Evolutionary conservation across 2,329 filamentous ascomycete genomes (phyloP), one percentile per base, ranked within the genome.

Genomic region (Ramichloridium luteum): DNA sequence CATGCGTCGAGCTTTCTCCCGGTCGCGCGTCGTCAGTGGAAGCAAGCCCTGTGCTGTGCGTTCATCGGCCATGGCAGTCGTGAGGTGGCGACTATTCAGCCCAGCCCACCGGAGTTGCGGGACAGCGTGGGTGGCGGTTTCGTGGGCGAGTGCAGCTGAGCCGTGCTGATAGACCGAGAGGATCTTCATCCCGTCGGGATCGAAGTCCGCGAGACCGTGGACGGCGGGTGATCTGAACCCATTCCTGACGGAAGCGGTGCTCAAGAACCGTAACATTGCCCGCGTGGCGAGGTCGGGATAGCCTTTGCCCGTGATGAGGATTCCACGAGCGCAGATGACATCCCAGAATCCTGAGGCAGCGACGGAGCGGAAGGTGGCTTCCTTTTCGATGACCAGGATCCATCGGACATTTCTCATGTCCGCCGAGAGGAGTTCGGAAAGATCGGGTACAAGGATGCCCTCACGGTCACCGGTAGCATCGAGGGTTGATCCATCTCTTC

Each of bases 361-460:
- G 12, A 88, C 58, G 0, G 77, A 76, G 5, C 75, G 72, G 46
- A 85, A 88, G 0, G 76, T 79, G n/a, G 81, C 81, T 62, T 90
- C 82, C 56, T 90, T 88, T 50, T 90, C 82, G 31, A 88, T 68
- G 0, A 88, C 68, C 0, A 88, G 57, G 26, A 86, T 59, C 79
- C 77, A 85, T 32, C 60, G 59, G 2, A 68, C 55, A 1, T 47
- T 37, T 0, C 53, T 50, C n/a, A 77, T 53, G 23, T 72, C 54
- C 2, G 81, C 44, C 2, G 49, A 49, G 0, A 63, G 55, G 9
- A 77, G 60, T 0, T 66, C 62, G 30, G 57, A 59, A 2, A 64
- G 43, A 5, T 59, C 58, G 0, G 80, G 79, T 6, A 88, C 61
- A 0, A 77, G 57, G 4, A 68, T 57, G 1, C 78, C 77, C 70